Conservation (phyloP, 1,284 basidiomycete genomes). For the Irpex lacteus region DNA sequence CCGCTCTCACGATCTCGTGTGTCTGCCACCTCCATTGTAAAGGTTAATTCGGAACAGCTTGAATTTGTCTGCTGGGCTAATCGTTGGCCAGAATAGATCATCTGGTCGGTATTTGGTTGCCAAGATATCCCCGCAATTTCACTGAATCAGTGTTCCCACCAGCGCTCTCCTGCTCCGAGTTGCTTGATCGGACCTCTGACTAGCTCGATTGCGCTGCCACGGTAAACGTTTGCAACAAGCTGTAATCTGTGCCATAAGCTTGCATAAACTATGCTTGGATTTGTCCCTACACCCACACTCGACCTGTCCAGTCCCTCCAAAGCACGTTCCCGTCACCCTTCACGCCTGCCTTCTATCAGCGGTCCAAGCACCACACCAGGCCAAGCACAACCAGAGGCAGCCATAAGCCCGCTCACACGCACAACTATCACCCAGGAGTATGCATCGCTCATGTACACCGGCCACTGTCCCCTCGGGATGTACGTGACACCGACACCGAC, state of each 20-base stretch:
- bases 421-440: constrained; percentile 70
- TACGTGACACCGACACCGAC: constrained; percentile 73
- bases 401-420: constrained; percentile 36
- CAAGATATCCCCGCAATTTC: too few species aligned
- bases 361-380: background rate
- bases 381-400: constrained; percentile 1
- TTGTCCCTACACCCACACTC: constrained; percentile 26
- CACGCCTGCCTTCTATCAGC: constrained; percentile 17
- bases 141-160: too few species aligned
- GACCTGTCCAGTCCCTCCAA: constrained; percentile 24
- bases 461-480: constrained; percentile 82
- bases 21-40: too few species aligned
- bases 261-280: constrained; percentile 12
- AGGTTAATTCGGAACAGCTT: too few species aligned
- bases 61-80: too few species aligned
- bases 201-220: too few species aligned
- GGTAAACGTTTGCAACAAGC: too few species aligned
- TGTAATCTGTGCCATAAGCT: too few species aligned
- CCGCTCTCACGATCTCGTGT: background rate
- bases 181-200: too few species aligned
- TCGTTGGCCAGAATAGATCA: too few species aligned
- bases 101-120: too few species aligned
- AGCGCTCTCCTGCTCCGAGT: too few species aligned
- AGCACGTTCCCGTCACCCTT: constrained; percentile 14
- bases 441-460: constrained; percentile 58